A percentile compares a stretch with the other conserved stretches of the same genome.
Conservation (phyloP, 2,329 filamentous ascomycete species). For the Biscogniauxia marginata region DNA sequence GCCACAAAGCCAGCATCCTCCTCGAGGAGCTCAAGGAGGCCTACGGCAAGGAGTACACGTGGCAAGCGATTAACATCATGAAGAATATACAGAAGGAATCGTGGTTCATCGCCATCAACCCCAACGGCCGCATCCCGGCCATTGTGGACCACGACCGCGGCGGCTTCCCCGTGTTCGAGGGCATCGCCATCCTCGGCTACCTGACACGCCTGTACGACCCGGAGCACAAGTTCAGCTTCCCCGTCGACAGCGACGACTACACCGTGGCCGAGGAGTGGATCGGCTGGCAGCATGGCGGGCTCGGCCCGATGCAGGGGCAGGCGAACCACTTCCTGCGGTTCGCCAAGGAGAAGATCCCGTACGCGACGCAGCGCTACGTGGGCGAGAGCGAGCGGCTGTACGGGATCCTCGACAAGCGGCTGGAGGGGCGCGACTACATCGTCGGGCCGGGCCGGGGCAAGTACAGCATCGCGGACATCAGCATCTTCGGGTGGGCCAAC, state of each 20-base stretch:
- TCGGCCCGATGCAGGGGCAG: constrained; percentile 73
- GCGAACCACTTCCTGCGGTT: constrained; percentile 71
- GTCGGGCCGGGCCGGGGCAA: constrained; percentile 54
- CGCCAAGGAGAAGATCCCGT: constrained; percentile 67
- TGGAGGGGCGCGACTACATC: constrained; percentile 51
- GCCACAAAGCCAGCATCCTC: constrained; percentile 57
- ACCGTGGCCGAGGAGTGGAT: constrained; percentile 58
- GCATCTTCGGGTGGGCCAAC: constrained; percentile 68
- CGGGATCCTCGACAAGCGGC: constrained; percentile 66
- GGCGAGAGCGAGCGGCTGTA: constrained; percentile 76
- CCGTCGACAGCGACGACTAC: constrained; percentile 39
- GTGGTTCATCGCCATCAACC: constrained; percentile 62
- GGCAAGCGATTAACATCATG: constrained; percentile 56
- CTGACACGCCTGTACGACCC: constrained; percentile 70
- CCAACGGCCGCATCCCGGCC: constrained; percentile 65
- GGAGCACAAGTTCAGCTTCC: constrained; percentile 65
- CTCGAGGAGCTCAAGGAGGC: constrained; percentile 66
- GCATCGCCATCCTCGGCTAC: constrained; percentile 71
- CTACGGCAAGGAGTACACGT: constrained; percentile 60
- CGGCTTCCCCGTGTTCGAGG: constrained; percentile 69
- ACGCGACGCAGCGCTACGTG: constrained; percentile 70
- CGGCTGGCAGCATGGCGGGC: constrained; percentile 70
- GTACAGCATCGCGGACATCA: constrained; percentile 70
- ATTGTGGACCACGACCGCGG: constrained; percentile 65
- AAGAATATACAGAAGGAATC: constrained; percentile 66